Percentiles rank a stretch among this genome's conserved stretches.
These are phyloP conservation scores for Solanum infundibuliforme DNA, from an alignment of 257 asterid species.

Conservation along the genomic window DNA sequence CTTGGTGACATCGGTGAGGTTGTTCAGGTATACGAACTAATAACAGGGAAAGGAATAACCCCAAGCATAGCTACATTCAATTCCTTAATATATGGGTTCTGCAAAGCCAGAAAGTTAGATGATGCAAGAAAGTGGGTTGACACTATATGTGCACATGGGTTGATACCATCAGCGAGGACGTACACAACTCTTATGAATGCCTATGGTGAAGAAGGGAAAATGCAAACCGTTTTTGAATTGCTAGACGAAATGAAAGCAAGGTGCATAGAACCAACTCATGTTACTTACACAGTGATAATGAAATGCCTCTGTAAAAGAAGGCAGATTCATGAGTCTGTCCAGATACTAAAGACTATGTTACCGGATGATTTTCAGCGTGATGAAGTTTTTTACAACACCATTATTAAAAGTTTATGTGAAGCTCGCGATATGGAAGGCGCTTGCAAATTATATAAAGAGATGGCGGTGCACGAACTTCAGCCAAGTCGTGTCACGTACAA, in stretches of 20 bases:
- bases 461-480: slow-evolving; percentile 31
- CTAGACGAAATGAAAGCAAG: slow-evolving; percentile 42
- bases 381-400: slow-evolving; percentile 44
- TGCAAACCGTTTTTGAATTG: slow-evolving; percentile 24
- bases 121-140: slow-evolving; percentile 36
- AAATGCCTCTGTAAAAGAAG: slow-evolving; percentile 51
- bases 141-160: slow-evolving; percentile 26
- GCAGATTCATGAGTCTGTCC: slow-evolving; percentile 36
- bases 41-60: slow-evolving; percentile 44
- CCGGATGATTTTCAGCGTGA: slow-evolving; percentile 48
- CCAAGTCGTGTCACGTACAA: slow-evolving; percentile 49
- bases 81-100: slow-evolving; percentile 52
- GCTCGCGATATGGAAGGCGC: slow-evolving; percentile 34
- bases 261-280: slow-evolving; percentile 45
- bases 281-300: slow-evolving; percentile 61
- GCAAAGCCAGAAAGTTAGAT: slow-evolving; percentile 34
- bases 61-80: slow-evolving; percentile 64
- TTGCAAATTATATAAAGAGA: slow-evolving; percentile 28
- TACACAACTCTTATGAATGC: slow-evolving; percentile 68
- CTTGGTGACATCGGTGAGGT: slow-evolving; percentile 51
- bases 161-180: slow-evolving; percentile 46
- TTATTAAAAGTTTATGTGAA: slow-evolving; percentile 49
- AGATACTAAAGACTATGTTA: slow-evolving; percentile 33
- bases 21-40: slow-evolving; percentile 22
- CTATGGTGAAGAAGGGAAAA: slow-evolving; percentile 40